Conservation (phyloP, 2,329 filamentous ascomycete genomes). For the Trichoderma lentiforme region DNA sequence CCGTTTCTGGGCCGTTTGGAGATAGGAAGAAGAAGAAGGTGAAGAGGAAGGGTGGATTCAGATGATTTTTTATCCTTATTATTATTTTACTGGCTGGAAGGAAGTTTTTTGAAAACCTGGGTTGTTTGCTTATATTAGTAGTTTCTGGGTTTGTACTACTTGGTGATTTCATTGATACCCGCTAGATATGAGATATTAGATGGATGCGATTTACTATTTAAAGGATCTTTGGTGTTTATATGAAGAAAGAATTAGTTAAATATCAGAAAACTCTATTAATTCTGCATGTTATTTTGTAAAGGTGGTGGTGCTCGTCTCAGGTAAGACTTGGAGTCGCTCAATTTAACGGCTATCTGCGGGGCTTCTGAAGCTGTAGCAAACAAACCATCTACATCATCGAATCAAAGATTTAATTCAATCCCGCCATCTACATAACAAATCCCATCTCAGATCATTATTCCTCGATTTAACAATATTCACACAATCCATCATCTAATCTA, state of each 20-base stretch:
- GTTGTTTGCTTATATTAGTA: neutral
- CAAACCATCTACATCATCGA: slow-evolving; percentile 5
- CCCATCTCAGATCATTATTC: neutral
- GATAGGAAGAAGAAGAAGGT: slow-evolving; percentile 43
- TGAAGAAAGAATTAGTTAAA: neutral
- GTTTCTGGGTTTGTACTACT: neutral
- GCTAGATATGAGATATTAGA: neutral
- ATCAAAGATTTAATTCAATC: neutral
- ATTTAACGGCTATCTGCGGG: slow-evolving; percentile 13
- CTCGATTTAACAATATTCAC: neutral
- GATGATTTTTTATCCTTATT: slow-evolving; percentile 21
- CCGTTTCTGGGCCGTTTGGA: slow-evolving; percentile 45
- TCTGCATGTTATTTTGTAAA: neutral
- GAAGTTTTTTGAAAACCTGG: neutral
- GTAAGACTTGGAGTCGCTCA: neutral
- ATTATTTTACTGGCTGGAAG: neutral
- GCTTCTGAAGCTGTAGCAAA: neutral
- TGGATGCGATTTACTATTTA: neutral
- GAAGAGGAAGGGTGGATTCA: slow-evolving; percentile 43
- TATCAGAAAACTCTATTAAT: neutral
- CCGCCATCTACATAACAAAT: neutral
- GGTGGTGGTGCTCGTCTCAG: neutral
- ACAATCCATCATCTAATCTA: neutral
- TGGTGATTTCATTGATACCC: neutral
- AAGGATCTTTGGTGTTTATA: neutral